Base-by-base conservation (phyloP, 768 basidiomycete species). In the Cubamyces lactineus region DNA sequence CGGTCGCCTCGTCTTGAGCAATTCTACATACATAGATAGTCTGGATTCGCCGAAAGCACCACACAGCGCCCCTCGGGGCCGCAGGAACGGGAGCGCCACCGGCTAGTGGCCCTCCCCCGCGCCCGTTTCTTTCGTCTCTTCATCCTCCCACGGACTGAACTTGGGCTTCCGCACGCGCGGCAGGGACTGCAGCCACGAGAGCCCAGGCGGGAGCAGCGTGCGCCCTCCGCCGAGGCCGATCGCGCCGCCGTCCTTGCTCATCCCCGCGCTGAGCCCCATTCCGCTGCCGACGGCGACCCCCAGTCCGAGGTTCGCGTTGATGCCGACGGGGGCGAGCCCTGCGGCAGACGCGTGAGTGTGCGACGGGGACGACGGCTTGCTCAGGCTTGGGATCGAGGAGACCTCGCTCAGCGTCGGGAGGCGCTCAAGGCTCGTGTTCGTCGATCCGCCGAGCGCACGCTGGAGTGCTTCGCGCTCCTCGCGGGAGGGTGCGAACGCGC, bases 401-500 rank as follows among this genome's bases (percentile, higher is more conserved):
- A 91, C 89, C 66, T 91, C 88, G 67, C 87, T 88, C 61, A 92
- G 77, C 74, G 88, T 91, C 23, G 91, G 89, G 58, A 92, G 79
- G 39, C 87, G 84, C 74, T 92, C 91, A 28, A 91, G 80, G 70
- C 89, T 91, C 55, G 84, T 79, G 74, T 91, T 91, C 49, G 86
- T 81, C 61, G 87, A 87, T 16, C 87, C 84, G 49, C 88, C 87
- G 15, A 94, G 75, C n/a, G 84, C 89, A 54, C 91, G 87, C 67
- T 90, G 86, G 34, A 95, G 81, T 53, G 83, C 92, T 74, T 92
- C 89, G 45, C 92, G 89, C 80, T 95, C 92, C 64, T 87, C 91
- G 56, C 88, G 89, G 64, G 92, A 94, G 34, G 92, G 92, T 39
- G 91, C 92, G 73, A 95, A 95, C 17, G 92, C 92, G 69, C 89